Base-by-base conservation (phyloP, 495 filamentous ascomycete species). In the Stereocaulon alpinum region DNA sequence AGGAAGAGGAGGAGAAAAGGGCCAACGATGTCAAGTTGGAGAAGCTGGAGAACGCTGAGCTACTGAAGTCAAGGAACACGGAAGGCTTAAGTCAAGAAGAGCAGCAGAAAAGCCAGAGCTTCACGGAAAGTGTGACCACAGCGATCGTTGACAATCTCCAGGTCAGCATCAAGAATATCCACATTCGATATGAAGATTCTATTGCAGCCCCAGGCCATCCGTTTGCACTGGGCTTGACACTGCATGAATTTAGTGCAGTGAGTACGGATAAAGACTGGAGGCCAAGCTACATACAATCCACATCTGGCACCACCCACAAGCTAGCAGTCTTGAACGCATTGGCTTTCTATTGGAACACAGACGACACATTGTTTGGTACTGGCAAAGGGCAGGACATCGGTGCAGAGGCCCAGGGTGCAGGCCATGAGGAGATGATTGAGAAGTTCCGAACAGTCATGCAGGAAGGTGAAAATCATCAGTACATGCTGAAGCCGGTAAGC, bases 131-230 rank as follows among this genome's bases (percentile, higher is more conserved):
- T 70, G 72, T 98, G 59, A 83, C 91, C 40, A 95, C 93, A 24
- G 95, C 93, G 63, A 94, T 98, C 65, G 88, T 97, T 63, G 92
- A 98, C 75, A 98, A 98, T 68, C 79, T 98, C 40, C 93, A 98
- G 71, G 86, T 98, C 58, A 94, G 85, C 24, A 86, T 98, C 69
- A 97, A 95, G 78, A 96, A 96, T 68, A 94, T 98, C 53, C 93
- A 98, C 70, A 80, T 98, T 52, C 86, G 93, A 61, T 98, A 97
- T 71, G 93, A 98, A 70, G 93, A 98, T 70, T 88, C 91, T n/a
- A 87, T 97, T 63, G 89, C 91, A 42, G 89, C 92, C 10, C 90
- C 90, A 2, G 90, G 91, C 14, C 94, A 98, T 70, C 91, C 94
- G 2, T 98, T 98, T 68, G 89, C 93, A 20, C 76, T 91, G 41